Conservation (phyloP, 139 green algal genomes). For the Gonium pectorale region DNA sequence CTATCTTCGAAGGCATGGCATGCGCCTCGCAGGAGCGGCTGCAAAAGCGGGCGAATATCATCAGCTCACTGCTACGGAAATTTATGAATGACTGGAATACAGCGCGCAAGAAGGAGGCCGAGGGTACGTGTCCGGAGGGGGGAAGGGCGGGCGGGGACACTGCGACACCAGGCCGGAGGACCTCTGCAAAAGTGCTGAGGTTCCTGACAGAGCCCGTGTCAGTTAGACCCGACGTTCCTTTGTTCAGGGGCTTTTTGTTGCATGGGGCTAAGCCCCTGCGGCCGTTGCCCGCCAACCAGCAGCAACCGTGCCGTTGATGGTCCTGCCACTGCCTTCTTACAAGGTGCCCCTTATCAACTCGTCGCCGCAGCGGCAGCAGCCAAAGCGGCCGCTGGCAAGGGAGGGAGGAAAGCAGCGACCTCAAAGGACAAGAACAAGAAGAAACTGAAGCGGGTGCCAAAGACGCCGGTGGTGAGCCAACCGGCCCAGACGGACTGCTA, state of each 20-base stretch:
- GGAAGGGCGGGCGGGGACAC: too few relatives aligned
- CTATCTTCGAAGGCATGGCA: not conserved
- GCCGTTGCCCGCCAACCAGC: too few relatives aligned
- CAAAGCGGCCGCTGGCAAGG: not conserved
- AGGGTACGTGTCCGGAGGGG: too few relatives aligned
- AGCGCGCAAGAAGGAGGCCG: slow-evolving; percentile 7
- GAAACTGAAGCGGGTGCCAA: not conserved
- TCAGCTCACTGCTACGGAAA: not conserved
- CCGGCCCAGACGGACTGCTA: too few relatives aligned
- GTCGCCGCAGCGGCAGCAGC: slow-evolving; percentile 18
- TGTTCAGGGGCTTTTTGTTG: too few relatives aligned
- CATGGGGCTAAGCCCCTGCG: too few relatives aligned
- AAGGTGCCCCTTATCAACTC: too few relatives aligned
- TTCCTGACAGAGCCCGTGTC: too few relatives aligned
- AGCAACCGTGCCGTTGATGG: too few relatives aligned
- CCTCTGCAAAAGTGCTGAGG: too few relatives aligned
- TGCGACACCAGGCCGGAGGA: too few relatives aligned
- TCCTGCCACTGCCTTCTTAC: not conserved
- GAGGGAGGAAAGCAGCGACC: slow-evolving; percentile 3
- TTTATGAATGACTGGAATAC: slow-evolving; percentile 29
- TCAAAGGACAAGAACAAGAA: slow-evolving; percentile 26
- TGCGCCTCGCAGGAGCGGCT: slow-evolving; percentile 3
- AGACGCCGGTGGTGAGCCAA: slow-evolving; percentile 15
- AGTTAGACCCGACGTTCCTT: too few relatives aligned
- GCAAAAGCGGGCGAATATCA: slow-evolving; percentile 9